Conservation (phyloP, 306 rosid species). For the Vigna trinervia region DNA sequence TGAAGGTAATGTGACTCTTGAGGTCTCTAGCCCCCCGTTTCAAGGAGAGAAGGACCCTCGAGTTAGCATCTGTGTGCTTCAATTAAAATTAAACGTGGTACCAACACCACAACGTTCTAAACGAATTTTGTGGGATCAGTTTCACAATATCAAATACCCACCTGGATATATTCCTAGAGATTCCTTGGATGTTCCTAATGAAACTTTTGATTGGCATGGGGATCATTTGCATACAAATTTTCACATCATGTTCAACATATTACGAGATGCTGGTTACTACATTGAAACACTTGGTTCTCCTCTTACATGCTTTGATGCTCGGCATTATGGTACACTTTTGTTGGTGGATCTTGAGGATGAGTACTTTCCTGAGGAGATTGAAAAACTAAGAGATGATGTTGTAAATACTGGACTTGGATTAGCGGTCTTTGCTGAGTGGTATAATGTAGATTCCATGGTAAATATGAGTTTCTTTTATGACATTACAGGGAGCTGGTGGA, state of each 20-base stretch:
- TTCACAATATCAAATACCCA: constrained; percentile 94
- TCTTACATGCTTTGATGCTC: constrained; percentile 93
- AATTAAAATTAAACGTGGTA: constrained; percentile 82
- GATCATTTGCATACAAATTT: constrained; percentile 96
- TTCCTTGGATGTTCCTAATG: constrained; percentile 95
- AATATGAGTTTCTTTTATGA: constrained; percentile 97
- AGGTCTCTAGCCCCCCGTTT: constrained; percentile 81
- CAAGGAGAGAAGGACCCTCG: constrained; percentile 67
- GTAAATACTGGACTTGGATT: constrained; percentile 85
- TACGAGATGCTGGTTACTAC: constrained; percentile 88
- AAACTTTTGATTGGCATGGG: constrained; percentile 99
- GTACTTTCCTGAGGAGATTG: constrained; percentile 95
- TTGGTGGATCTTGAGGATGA: constrained; percentile 98
- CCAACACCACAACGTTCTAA: constrained; percentile 86
- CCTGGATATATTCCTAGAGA: constrained; percentile 99
- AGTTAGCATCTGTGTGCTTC: constrained; percentile 82
- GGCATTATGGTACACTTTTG: constrained; percentile 87
- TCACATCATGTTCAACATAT: constrained; percentile 95
- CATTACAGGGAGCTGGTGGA: constrained; percentile 99
- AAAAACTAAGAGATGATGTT: constrained; percentile 86
- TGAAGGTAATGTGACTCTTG: constrained; percentile 90
- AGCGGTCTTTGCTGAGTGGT: constrained; percentile 95
- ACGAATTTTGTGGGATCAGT: constrained; percentile 96
- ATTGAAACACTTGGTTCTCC: constrained; percentile 96
- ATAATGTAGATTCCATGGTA: constrained; percentile 95